A percentile compares a stretch with the other conserved stretches of the same genome.
Conservation (phyloP, 2,329 filamentous ascomycete genomes). For the Dactylonectria estremocensis region DNA sequence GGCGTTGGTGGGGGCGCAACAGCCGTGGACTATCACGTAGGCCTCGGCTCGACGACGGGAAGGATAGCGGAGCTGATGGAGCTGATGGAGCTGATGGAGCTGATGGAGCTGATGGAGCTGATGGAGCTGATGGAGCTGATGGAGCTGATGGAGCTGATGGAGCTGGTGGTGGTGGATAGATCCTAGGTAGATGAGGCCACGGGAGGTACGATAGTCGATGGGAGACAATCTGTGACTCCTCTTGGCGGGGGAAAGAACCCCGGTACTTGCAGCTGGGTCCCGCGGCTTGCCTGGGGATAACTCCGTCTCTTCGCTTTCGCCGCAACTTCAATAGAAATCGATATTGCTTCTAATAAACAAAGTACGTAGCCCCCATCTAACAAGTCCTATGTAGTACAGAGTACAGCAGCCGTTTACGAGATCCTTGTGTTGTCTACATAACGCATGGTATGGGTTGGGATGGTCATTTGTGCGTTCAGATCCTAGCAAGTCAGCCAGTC, state of each 20-base stretch:
- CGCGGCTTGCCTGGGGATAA: neutral
- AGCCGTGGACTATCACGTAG: slow-evolving; percentile 14
- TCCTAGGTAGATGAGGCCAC: neutral
- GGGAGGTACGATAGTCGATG: neutral
- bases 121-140: slow-evolving; percentile 27
- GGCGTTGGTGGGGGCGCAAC: neutral
- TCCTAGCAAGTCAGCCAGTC: too few relatives aligned
- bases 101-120: slow-evolving; percentile 28
- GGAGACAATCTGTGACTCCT: neutral
- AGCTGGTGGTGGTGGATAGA: slow-evolving; percentile 7
- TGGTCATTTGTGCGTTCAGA: too few relatives aligned
- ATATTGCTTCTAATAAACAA: neutral
- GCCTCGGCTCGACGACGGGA: slow-evolving; percentile 31
- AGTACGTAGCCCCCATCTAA: too few relatives aligned
- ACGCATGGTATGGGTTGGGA: too few relatives aligned
- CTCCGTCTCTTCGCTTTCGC: neutral
- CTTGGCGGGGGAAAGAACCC: neutral
- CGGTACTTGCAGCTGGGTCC: neutral
- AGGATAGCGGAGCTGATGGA: slow-evolving; percentile 29
- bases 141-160: slow-evolving; percentile 26
- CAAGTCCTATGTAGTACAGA: too few relatives aligned
- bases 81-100: slow-evolving; percentile 27
- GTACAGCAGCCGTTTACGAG: too few relatives aligned
- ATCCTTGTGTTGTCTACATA: too few relatives aligned
- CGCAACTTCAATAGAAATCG: neutral